Evolutionary conservation across 257 asterid genomes (phyloP), one percentile per base, ranked within the genome.

Genomic region (Primulina tabacum): DNA sequence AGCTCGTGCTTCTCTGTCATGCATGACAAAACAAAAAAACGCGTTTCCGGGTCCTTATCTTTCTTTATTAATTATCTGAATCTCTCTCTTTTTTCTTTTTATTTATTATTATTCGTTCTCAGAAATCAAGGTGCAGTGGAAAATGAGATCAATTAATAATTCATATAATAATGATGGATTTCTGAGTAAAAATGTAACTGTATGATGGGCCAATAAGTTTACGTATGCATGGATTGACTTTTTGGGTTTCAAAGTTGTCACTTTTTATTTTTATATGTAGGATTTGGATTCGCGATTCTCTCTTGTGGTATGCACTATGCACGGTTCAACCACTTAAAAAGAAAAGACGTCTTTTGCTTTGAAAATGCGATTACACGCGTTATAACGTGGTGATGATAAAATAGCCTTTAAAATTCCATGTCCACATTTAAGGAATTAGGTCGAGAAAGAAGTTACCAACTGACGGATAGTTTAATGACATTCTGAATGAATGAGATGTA

Each of bases 1-100:
- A 88, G 95, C 88, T 86, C 80, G 76, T 81, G 82, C 83, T 77
- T 63, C 61, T 70, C 95, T 88, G 95, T 75, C 85, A 35, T 67
- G 78, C 88, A 76, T 70, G 75, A 11, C 55, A 43, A 43, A 58
- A 62, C 72, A 66, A 28, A 75, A 73, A 81, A 65, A 78, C 92
- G 95, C 92, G 95, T 84, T 75, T 80, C 58, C 21, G 28, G 43
- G 32, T 6, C 62, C 62, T 69, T 64, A 33, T 53, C 72, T n/a
- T 20, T 58, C 62, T 4, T 3, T 68, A 43, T 43, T 14, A 43
- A 43, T 43, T 14, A 43, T 43, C 55, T 11, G 55, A 43, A 43
- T 43, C 18, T 43, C 55, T 43, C 53, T 43, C 6, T 47, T 7
- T 50, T 9, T 18, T 0, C 40, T n/a, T 11, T 43, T 2, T 5